Conservation (phyloP, 1,284 basidiomycete genomes). For the Salmacisia buchloeana region DNA sequence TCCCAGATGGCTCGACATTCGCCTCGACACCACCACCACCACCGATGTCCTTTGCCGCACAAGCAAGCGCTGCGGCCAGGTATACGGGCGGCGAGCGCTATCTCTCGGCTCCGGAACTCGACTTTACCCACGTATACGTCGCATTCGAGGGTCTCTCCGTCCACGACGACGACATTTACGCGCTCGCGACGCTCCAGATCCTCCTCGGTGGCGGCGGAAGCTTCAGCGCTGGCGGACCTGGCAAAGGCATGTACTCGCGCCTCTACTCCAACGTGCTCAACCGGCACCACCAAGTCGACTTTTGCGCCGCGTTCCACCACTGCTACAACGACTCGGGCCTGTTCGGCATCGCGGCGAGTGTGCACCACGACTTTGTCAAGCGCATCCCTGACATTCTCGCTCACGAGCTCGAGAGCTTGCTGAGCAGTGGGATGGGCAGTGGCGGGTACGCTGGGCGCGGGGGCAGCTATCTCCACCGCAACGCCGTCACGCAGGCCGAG, state of each 20-base stretch:
- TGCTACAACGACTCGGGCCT: constrained; percentile 92
- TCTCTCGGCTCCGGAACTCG: constrained; percentile 60
- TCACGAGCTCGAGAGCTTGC: constrained; percentile 68
- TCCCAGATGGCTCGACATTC: neutral
- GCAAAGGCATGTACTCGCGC: constrained; percentile 98
- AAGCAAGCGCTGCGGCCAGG: constrained; percentile 57
- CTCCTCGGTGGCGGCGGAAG: constrained; percentile 89
- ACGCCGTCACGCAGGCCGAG: constrained; percentile 62
- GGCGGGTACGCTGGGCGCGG: constrained; percentile 12
- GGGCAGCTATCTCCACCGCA: constrained; percentile 53
- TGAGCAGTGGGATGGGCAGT: too few species aligned
- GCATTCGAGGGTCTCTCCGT: constrained; percentile 89
- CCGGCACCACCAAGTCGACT: constrained; percentile 86
- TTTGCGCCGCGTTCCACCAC: constrained; percentile 96
- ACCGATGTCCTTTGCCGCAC: constrained; percentile 26
- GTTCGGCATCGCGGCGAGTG: constrained; percentile 88
- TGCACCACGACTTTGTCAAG: constrained; percentile 64
- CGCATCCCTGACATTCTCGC: constrained; percentile 77
- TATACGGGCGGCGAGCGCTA: constrained; percentile 80
- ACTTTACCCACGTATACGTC: constrained; percentile 89
- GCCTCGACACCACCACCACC: constrained; percentile 24
- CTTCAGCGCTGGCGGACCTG: constrained; percentile 92
- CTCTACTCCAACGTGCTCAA: constrained; percentile 97
- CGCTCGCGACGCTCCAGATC: constrained; percentile 89
- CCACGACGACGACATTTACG: constrained; percentile 87